Evolutionary conservation across 176 grass and related monocot species (phyloP).

Genomic region (Oryza coarctata): DNA sequence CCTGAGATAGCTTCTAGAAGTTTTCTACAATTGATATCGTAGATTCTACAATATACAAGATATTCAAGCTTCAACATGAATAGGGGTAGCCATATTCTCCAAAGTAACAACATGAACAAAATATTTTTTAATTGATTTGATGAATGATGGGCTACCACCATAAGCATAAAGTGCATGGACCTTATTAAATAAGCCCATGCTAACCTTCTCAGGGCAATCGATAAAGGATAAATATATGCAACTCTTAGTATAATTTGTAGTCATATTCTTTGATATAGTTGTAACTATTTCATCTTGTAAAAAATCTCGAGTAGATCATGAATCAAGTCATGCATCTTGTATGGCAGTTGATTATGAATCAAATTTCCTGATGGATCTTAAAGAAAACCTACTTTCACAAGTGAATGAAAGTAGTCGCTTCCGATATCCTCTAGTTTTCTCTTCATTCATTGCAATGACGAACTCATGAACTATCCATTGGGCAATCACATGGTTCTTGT

Average conservation of each 20-base stretch:
- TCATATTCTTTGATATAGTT: neutral
- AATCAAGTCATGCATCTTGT: conserved; percentile 19
- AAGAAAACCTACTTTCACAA: conserved; percentile 22
- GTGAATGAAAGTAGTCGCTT: neutral
- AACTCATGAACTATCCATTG: conserved; percentile 34
- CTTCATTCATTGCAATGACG: neutral
- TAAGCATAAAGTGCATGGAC: neutral
- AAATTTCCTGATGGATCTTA: neutral
- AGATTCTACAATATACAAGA: conserved; percentile 2
- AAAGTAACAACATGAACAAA: neutral
- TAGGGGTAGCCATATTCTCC: neutral
- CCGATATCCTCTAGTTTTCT: neutral
- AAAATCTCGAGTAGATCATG: conserved; percentile 6
- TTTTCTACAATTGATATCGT: neutral
- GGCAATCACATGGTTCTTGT: conserved; percentile 27
- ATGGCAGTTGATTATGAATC: rapidly evolving
- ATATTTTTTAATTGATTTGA: neutral
- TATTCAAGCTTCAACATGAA: neutral
- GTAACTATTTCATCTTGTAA: neutral
- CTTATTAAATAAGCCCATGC: neutral
- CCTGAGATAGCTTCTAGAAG: neutral
- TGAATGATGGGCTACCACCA: neutral
- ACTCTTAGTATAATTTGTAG: neutral
- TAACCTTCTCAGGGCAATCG: neutral
- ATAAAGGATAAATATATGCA: neutral